phyloP scores from a whole-genome alignment of 805 yeast species.

The Teunomyces pallodes region DNA sequence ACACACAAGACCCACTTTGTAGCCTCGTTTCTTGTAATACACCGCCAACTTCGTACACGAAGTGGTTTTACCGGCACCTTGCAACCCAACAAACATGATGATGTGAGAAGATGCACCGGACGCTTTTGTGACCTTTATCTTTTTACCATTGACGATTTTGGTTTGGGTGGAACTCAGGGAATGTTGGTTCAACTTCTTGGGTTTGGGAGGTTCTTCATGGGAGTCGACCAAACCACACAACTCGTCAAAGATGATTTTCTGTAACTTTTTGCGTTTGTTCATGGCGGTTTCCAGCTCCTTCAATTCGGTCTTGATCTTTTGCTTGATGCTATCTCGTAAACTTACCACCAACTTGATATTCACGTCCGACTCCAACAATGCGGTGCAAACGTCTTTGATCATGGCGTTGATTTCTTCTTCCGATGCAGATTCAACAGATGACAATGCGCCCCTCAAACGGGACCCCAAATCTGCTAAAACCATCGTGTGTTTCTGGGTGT shows the following conservation, averaged over 20 bases:
- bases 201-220: slow-evolving; percentile 62
- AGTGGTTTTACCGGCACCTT: slow-evolving; percentile 98
- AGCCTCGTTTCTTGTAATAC: slow-evolving; percentile 89
- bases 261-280: slow-evolving; percentile 75
- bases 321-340: slow-evolving; percentile 58
- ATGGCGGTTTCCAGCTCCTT: slow-evolving; percentile 51
- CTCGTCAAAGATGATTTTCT: slow-evolving; percentile 93
- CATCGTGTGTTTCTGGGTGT: slow-evolving; percentile 19
- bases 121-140: slow-evolving; percentile 18
- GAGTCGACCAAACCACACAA: slow-evolving; percentile 83
- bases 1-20: slow-evolving; percentile 93
- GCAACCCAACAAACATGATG: slow-evolving; percentile 97
- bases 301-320: slow-evolving; percentile 53
- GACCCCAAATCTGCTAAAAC: slow-evolving; percentile 47
- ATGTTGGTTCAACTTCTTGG: slow-evolving; percentile 63
- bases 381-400: slow-evolving; percentile 87
- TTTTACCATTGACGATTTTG: slow-evolving; percentile 28
- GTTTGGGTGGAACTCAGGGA: slow-evolving; percentile 9
- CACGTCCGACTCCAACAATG: slow-evolving; percentile 91
- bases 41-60: slow-evolving; percentile 96
- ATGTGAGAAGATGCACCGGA: slow-evolving; percentile 43
- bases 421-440: slow-evolving; percentile 40
- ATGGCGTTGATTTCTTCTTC: slow-evolving; percentile 43
- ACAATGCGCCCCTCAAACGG: slow-evolving; percentile 41
- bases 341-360: slow-evolving; percentile 79